Evolutionary conservation across 2,329 filamentous ascomycete genomes (phyloP), one percentile per base, ranked within the genome.

Genomic region (Botrytis aclada): DNA sequence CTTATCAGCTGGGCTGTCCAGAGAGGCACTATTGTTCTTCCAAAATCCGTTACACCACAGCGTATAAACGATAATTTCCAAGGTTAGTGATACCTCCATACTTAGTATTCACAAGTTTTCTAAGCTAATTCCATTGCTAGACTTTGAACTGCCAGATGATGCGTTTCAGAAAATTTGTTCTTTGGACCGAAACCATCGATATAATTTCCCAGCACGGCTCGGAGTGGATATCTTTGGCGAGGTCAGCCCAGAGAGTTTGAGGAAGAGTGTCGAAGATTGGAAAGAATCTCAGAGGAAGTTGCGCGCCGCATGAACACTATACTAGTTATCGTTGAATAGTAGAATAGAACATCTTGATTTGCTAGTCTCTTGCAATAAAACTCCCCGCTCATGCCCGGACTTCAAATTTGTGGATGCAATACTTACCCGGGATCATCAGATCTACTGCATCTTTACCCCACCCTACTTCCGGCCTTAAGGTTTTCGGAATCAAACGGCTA

Each of bases 1-100:
- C 81, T 89, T 10, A 84, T 89, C 72, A 85, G 84, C 61, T 88
- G 87, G 86, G 85, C 83, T 20, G 82, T 88, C 14, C 84, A 88
- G 77, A 82, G 87, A 39, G 86, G 87, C 1, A 86, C 84, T 1
- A 83, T 86, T 12, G 86, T 87, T 12, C 79, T 89, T 56, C 85
- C 86, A 25, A 88, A 89, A 80, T 86, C 84, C 65, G 86, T 88
- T 4, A 88, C 86, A 0, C 83, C 85, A 1, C 82, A 82, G 20
- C 82, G 87, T 47, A 88, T 89, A 70, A 81, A 82, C 70, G 81
- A 82, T 61, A 88, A 88, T 70, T 82, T 76, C 29, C 61, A 77
- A 76, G 81, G 82, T 81, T 39, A 8, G 51, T 80, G 61, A 32
- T 62, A 18, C 9, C 41, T 29, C 37, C 51, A 45, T 8, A 14